Evolutionary conservation across 2,329 filamentous ascomycete genomes (phyloP), one percentile per base, ranked within the genome.

Genomic region (Aureobasidium sp.): DNA sequence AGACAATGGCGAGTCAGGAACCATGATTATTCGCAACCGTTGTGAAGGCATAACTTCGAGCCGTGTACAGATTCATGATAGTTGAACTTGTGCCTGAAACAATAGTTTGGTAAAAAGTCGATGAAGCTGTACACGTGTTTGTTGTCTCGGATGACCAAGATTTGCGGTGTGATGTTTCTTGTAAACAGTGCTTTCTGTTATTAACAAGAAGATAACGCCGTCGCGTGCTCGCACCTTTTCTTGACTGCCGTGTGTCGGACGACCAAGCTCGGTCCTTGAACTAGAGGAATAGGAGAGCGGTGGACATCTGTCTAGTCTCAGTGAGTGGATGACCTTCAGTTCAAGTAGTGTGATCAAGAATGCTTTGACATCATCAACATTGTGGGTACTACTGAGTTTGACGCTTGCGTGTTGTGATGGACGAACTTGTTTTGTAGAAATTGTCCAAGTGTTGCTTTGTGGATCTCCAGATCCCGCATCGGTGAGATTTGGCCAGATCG

Each of bases 351-450:
- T 14, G 32, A 27, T 25, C 6, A 32, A 22, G 21, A 47, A 3
- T 38, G 44, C 30, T 48, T n/a, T 35, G 30, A 37, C 44, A 48
- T 27, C 44, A 37, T 48, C 32, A 37, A 37, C 32, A 22, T 37
- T 21, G 30, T 48, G 32, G 32, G n/a, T 38, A 22, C n/a, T n/a
- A n/a, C 37, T 48, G 32, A 16, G 22, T 48, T 48, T n/a, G n/a
- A 4, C n/a, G 27, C 11, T 48, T n/a, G n/a, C n/a, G n/a, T n/a
- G n/a, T n/a, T n/a, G n/a, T n/a, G 29, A 16, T 21, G 44, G 25
- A 48, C 32, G 44, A 25, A 48, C 32, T 27, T 48, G 44, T 48
- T 48, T 48, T 37, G n/a, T n/a, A n/a, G n/a, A n/a, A n/a, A n/a
- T n/a, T n/a, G 44, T 48, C 44, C 30, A 37, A 35, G 32, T 25